Evolutionary conservation across 2,329 filamentous ascomycete genomes (phyloP).

Genomic region (Neoscytalidium dimidiatum): DNA sequence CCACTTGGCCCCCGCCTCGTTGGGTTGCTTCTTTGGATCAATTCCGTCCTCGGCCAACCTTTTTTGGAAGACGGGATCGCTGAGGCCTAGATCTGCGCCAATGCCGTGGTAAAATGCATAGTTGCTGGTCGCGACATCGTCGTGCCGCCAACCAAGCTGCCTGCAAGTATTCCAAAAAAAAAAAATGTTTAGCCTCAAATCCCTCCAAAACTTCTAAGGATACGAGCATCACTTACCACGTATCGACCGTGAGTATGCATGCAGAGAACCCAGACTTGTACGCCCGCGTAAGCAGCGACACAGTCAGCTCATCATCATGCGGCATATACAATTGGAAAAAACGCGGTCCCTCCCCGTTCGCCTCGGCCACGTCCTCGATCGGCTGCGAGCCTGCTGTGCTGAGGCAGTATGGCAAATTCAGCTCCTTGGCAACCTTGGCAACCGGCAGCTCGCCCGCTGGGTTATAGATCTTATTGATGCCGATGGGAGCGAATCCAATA

Average conservation of each 20-base stretch:
- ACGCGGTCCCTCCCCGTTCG: slow-evolving; percentile 54
- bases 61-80: slow-evolving; percentile 61
- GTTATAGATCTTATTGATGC: slow-evolving; percentile 68
- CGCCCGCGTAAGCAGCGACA: slow-evolving; percentile 59
- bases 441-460: slow-evolving; percentile 60
- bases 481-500: slow-evolving; percentile 65
- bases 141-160: slow-evolving; percentile 62
- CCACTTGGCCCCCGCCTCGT: slow-evolving; percentile 61
- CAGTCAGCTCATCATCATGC: slow-evolving; percentile 61
- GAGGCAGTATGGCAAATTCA: slow-evolving; percentile 62
- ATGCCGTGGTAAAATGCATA: slow-evolving; percentile 65
- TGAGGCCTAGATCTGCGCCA: slow-evolving; percentile 60
- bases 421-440: slow-evolving; percentile 60
- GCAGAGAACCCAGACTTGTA: slow-evolving; percentile 57
- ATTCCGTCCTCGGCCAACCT: slow-evolving; percentile 54
- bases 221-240: slow-evolving; percentile 44
- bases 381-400: slow-evolving; percentile 58
- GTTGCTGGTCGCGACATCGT: slow-evolving; percentile 58
- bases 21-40: slow-evolving; percentile 53
- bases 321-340: slow-evolving; percentile 68
- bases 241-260: slow-evolving; percentile 63
- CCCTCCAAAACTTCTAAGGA: neutral
- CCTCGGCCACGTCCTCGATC: slow-evolving; percentile 60
- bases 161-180: neutral
- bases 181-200: neutral